Conservation (phyloP, 1,139 yeast species). For the Candida anutae region DNA sequence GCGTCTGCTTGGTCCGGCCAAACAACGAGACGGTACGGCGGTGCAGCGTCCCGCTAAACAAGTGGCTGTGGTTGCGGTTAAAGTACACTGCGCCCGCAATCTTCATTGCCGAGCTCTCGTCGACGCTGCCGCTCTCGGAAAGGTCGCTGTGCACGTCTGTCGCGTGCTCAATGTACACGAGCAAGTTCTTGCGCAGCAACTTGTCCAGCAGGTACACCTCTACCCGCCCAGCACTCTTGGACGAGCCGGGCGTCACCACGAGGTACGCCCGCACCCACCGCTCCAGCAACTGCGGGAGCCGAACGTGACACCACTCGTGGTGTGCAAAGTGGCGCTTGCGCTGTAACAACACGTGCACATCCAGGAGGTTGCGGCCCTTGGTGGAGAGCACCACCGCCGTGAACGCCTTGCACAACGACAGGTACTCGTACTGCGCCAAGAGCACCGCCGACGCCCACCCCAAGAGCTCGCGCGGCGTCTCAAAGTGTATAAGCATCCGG, state of each 20-base stretch:
- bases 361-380: slow-evolving; percentile 47
- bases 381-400: slow-evolving; percentile 50
- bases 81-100: slow-evolving; percentile 43
- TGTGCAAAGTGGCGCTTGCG: slow-evolving; percentile 38
- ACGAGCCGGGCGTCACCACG: slow-evolving; percentile 35
- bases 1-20: no score
- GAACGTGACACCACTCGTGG: slow-evolving; percentile 49
- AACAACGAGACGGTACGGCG: no score
- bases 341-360: slow-evolving; percentile 43
- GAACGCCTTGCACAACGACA: slow-evolving; percentile 46
- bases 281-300: slow-evolving; percentile 48
- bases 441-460: slow-evolving; percentile 41
- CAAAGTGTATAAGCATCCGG: slow-evolving; percentile 14
- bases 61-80: slow-evolving; percentile 31
- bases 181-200: slow-evolving; percentile 35
- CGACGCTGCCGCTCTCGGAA: slow-evolving; percentile 47
- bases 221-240: slow-evolving; percentile 35
- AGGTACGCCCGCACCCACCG: slow-evolving; percentile 48
- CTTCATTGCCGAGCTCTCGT: slow-evolving; percentile 45
- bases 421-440: slow-evolving; percentile 42
- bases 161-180: slow-evolving; percentile 38
- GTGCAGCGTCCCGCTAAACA: slow-evolving; percentile 7
- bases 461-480: slow-evolving; percentile 9
- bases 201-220: slow-evolving; percentile 41
- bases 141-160: slow-evolving; percentile 41